Evolutionary conservation across 345 rosid genomes (phyloP), one percentile per base, ranked within the genome.

Genomic region (Trapa incisa): DNA sequence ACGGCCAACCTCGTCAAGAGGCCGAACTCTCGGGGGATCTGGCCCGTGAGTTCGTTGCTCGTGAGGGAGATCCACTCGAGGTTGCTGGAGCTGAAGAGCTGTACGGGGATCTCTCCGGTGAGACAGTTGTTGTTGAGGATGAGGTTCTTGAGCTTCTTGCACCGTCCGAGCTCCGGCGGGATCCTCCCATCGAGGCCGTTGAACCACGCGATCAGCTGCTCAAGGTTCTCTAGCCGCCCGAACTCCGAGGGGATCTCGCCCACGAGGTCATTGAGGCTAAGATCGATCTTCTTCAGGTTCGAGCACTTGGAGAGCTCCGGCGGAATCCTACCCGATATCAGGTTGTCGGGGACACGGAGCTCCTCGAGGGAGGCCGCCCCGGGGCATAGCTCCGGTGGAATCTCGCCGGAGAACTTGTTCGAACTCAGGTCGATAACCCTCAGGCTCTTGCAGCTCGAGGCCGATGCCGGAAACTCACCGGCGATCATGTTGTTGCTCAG

Each of bases 51-150:
- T 64, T 76, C 67, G 69, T 93, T 93, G 86, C 96, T 86, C 37
- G 99, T 84, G 68, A 93, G 84, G 16, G 99, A 90, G 37, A 93
- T 78, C 99, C 99, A 93, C 64, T 93, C 97, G 0, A 93, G 82
- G 78, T 90, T 93, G 37, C 84, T 88, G 79, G 96, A 90, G 33
- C 80, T 79, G 81, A 88, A 88, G 48, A 90, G 75, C n/a, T 91
- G 91, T 5, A 71, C 75, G 2, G 97, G 99, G 56, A 93, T 84
- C 71, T 82, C 89, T 42, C 96, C 99, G 37, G 69, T 81, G 41
- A 93, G 90, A 47, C 81, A 85, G 61, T 93, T 90, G 70, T 93
- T 88, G 72, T 90, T 93, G 61, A 93, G 88, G 52, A 93, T 93
- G 2, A 93, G 82, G 75, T 88, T 87, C 76, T 88, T 93, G 17